Conservation (phyloP, 495 filamentous ascomycete species). For the Penicillium maclennaniae region DNA sequence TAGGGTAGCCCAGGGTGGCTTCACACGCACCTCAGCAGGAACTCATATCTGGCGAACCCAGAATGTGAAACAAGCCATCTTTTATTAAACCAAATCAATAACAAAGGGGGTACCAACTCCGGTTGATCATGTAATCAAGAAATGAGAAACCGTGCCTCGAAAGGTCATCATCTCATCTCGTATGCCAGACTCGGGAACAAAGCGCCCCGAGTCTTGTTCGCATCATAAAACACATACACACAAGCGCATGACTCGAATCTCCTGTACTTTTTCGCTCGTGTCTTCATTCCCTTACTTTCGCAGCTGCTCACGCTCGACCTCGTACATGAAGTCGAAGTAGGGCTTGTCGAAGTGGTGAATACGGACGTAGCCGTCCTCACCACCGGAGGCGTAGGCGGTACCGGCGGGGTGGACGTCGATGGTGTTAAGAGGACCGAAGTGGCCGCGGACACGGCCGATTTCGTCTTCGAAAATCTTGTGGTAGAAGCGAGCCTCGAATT, state of each 20-base stretch:
- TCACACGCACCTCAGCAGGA: conserved; percentile 2
- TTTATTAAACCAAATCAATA: conserved; percentile 42
- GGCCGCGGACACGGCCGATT: conserved; percentile 91
- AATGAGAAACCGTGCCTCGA: conserved; percentile 41
- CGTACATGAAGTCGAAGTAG: conserved; percentile 98
- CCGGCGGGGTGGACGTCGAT: conserved; percentile 87
- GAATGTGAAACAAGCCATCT: conserved; percentile 31
- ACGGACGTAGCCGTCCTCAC: conserved; percentile 97
- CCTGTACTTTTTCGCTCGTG: conserved; percentile 10
- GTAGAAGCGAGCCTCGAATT: conserved; percentile 98
- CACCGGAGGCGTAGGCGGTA: conserved; percentile 86
- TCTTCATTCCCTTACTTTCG: conserved; percentile 30
- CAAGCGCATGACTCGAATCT: conserved; percentile 28
- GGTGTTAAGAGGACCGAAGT: conserved; percentile 92
- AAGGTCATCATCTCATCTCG: conserved; percentile 35
- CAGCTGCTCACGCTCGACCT: conserved; percentile 78
- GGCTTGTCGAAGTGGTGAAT: conserved; percentile 97
- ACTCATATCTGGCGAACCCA: conserved; percentile 17
- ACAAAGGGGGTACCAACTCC: conserved; percentile 44
- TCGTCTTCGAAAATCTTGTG: conserved; percentile 99
- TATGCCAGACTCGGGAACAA: conserved; percentile 25
- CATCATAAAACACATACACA: conserved; percentile 46
- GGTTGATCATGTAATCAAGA: conserved; percentile 46
- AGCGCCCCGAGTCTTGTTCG: conserved; percentile 28
- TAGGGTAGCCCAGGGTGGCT: neutral